Conservation (phyloP, 495 filamentous ascomycete species). For the Aspergillus bridgeri region DNA sequence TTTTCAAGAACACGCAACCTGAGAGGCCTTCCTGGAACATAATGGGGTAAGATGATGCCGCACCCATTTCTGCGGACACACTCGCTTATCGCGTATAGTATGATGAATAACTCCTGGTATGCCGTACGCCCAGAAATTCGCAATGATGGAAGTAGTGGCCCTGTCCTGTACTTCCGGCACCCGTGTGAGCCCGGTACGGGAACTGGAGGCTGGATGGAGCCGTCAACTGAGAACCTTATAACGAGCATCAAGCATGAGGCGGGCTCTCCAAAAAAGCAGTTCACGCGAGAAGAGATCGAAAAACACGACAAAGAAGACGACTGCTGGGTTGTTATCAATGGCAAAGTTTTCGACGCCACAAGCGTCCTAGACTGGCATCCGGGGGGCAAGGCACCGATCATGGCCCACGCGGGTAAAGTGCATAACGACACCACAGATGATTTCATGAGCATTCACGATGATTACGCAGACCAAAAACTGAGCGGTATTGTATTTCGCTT, state of each 20-base stretch:
- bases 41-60: conserved; percentile 11
- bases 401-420: conserved; percentile 31
- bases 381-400: conserved; percentile 29
- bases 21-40: conserved; percentile 25
- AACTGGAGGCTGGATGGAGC: conserved; percentile 20
- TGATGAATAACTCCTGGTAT: conserved; percentile 42
- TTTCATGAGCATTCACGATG: conserved; percentile 34
- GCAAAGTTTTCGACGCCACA: conserved; percentile 81
- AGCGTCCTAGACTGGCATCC: conserved; percentile 32
- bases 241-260: conserved; percentile 22
- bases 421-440: conserved; percentile 30
- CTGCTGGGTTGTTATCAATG: conserved; percentile 78
- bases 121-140: conserved; percentile 23
- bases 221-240: conserved; percentile 20
- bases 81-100: conserved; percentile 16
- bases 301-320: conserved; percentile 67
- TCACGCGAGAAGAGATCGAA: conserved; percentile 52
- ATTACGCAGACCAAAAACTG: conserved; percentile 28
- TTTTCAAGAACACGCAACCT: conserved; percentile 23
- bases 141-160: conserved; percentile 11
- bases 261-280: conserved; percentile 26
- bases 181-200: conserved; percentile 17
- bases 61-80: neutral
- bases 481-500: no score
- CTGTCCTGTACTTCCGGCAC: conserved; percentile 19